Evolutionary conservation across 208 protist genomes (phyloP).

Genomic region (Paratrypanosoma confusum): DNA sequence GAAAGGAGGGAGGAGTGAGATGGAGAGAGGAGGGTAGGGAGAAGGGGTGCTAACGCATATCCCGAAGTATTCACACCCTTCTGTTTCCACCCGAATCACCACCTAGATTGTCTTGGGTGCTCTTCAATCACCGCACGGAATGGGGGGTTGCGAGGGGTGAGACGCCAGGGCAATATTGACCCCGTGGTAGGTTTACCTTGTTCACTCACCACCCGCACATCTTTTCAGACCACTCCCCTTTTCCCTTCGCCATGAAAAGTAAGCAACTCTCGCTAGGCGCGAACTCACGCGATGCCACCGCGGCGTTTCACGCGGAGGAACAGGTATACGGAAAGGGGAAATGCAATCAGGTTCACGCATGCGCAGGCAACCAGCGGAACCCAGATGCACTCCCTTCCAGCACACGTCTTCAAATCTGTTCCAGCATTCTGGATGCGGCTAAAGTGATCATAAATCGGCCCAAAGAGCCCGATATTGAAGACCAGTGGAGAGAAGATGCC

Average conservation of each 20-base stretch:
- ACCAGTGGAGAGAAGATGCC: constrained; percentile 68
- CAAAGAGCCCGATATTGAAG: constrained; percentile 71
- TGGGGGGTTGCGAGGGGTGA: too few species aligned
- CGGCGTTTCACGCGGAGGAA: constrained; percentile 14
- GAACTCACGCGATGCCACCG: constrained; percentile 5
- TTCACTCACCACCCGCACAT: not conserved
- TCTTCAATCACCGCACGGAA: too few species aligned
- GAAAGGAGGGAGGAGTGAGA: too few species aligned
- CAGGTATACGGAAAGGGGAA: constrained; percentile 29
- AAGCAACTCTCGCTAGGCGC: too few species aligned
- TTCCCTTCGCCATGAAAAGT: too few species aligned
- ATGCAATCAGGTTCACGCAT: constrained; percentile 33
- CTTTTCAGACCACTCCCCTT: not conserved
- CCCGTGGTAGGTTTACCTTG: too few species aligned
- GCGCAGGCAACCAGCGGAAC: constrained; percentile 36
- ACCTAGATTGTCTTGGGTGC: too few species aligned
- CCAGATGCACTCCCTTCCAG: constrained; percentile 42
- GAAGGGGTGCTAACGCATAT: too few species aligned
- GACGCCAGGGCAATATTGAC: too few species aligned
- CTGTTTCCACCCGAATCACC: too few species aligned
- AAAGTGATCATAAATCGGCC: constrained; percentile 59
- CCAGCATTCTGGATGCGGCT: constrained; percentile 24
- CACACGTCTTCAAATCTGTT: constrained; percentile 19
- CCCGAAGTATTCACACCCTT: too few species aligned
- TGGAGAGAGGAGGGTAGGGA: too few species aligned